phyloP scores from a whole-genome alignment of 192 early-diverging fungal species.

The Mortierella antarctica region DNA sequence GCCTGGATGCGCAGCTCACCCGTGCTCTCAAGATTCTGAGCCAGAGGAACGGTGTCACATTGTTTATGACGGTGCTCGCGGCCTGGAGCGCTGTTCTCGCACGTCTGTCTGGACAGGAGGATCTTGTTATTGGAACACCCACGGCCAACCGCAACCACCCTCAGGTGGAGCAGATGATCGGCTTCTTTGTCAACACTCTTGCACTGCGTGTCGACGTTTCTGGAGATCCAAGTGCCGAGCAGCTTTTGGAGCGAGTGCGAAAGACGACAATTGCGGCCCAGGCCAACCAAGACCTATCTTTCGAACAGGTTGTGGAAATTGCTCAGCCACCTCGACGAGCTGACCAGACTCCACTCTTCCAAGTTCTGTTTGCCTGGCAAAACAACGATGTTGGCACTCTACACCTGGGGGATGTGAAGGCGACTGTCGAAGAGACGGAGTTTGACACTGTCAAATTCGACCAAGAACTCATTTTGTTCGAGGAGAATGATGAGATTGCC shows the following conservation, averaged over 20 bases:
- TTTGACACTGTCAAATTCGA: slow-evolving; percentile 8
- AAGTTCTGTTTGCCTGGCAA: slow-evolving; percentile 14
- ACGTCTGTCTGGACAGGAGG: slow-evolving; percentile 6
- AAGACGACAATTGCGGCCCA: background rate
- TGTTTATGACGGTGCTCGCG: slow-evolving; percentile 1
- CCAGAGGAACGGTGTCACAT: background rate
- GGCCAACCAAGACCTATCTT: slow-evolving; percentile 5
- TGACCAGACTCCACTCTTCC: slow-evolving; percentile 11
- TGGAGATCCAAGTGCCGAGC: background rate
- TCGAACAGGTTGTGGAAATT: slow-evolving; percentile 12
- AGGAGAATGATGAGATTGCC: background rate
- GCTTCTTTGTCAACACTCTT: slow-evolving; percentile 14
- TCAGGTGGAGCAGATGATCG: slow-evolving; percentile 5
- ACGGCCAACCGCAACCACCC: slow-evolving; percentile 7
- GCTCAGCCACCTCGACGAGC: background rate
- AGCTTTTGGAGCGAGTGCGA: slow-evolving; percentile 8
- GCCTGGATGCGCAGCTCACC: background rate
- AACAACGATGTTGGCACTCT: background rate
- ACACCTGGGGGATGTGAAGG: background rate
- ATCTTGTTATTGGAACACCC: slow-evolving; percentile 8
- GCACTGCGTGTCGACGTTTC: slow-evolving; percentile 6
- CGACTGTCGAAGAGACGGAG: background rate
- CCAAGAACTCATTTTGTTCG: background rate
- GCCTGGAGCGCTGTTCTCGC: slow-evolving; percentile 5
- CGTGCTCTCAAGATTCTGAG: slow-evolving; percentile 1